These are phyloP conservation scores for Fusarium sacchari DNA, from an alignment of 2,329 filamentous ascomycete species.

Conservation along the genomic window DNA sequence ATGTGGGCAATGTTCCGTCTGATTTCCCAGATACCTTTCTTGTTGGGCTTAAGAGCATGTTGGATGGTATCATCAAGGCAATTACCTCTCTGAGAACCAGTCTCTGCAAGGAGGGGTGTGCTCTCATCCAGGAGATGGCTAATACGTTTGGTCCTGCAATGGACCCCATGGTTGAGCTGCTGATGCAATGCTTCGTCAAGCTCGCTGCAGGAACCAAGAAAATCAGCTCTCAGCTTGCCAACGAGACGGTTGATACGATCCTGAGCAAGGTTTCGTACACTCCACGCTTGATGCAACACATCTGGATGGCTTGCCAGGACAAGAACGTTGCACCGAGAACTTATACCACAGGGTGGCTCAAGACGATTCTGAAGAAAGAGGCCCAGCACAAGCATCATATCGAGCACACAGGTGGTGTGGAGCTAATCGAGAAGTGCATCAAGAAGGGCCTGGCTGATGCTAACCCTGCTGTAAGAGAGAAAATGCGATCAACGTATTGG, in stretches of 20 bases:
- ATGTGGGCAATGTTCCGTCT: slow-evolving; percentile 83
- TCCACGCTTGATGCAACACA: slow-evolving; percentile 83
- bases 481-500: slow-evolving; percentile 89
- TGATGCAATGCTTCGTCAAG: slow-evolving; percentile 90
- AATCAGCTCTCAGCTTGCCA: slow-evolving; percentile 86
- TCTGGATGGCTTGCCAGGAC: slow-evolving; percentile 84
- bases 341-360: slow-evolving; percentile 84
- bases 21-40: slow-evolving; percentile 81
- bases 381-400: slow-evolving; percentile 80
- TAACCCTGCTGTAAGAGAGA: slow-evolving; percentile 89
- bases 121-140: slow-evolving; percentile 85
- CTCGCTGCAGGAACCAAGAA: slow-evolving; percentile 91
- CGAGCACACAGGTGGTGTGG: slow-evolving; percentile 85
- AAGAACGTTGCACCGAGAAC: slow-evolving; percentile 91
- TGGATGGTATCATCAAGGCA: slow-evolving; percentile 91
- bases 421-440: slow-evolving; percentile 86
- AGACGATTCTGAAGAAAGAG: slow-evolving; percentile 82
- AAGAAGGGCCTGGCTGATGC: slow-evolving; percentile 89
- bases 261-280: slow-evolving; percentile 84
- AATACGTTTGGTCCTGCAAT: slow-evolving; percentile 79
- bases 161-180: slow-evolving; percentile 88
- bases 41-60: slow-evolving; percentile 73
- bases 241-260: slow-evolving; percentile 81
- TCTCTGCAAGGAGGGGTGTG: slow-evolving; percentile 86
- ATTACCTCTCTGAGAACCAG: slow-evolving; percentile 87